Percentiles rank a stretch among this genome's conserved stretches.
Evolutionary conservation across 2,329 filamentous ascomycete genomes (phyloP).

Genomic region (Cladosporium sp.): DNA sequence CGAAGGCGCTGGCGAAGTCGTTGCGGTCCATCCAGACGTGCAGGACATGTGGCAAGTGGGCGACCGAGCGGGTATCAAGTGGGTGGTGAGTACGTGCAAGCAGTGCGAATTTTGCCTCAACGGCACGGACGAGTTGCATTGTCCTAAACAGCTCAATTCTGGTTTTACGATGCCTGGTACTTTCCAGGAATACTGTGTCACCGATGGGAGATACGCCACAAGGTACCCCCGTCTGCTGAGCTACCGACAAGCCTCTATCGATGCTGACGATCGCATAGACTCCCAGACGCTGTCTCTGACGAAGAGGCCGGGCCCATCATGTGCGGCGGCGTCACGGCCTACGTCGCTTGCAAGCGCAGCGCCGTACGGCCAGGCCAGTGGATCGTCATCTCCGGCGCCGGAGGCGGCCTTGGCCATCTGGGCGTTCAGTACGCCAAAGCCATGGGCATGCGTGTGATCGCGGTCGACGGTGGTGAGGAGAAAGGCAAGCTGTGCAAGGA

Average conservation of each 20-base stretch:
- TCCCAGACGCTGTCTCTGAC: slow-evolving; percentile 33
- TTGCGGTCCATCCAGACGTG: slow-evolving; percentile 22
- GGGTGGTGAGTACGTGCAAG: slow-evolving; percentile 24
- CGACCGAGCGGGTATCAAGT: slow-evolving; percentile 30
- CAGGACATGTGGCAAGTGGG: slow-evolving; percentile 24
- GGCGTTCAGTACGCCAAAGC: slow-evolving; percentile 30
- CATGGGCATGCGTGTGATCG: slow-evolving; percentile 34
- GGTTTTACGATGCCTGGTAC: slow-evolving; percentile 35
- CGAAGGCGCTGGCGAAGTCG: slow-evolving; percentile 27
- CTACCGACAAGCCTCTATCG: too few species aligned
- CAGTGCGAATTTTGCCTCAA: slow-evolving; percentile 29
- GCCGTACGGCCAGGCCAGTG: slow-evolving; percentile 34
- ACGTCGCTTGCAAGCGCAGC: slow-evolving; percentile 29
- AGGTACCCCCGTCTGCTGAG: background rate
- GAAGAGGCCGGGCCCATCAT: slow-evolving; percentile 35
- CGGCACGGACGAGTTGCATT: slow-evolving; percentile 33
- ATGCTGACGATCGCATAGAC: slow-evolving; percentile 35
- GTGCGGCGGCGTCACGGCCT: slow-evolving; percentile 34
- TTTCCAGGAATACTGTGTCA: slow-evolving; percentile 33
- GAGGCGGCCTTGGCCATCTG: slow-evolving; percentile 28
- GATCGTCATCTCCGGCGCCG: slow-evolving; percentile 34
- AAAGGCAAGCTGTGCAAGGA: slow-evolving; percentile 34
- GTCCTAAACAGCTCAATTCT: slow-evolving; percentile 31
- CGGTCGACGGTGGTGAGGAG: slow-evolving; percentile 33
- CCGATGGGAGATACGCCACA: slow-evolving; percentile 32